Evolutionary conservation across 2,329 filamentous ascomycete genomes (phyloP).

Genomic region (Ascochyta pisi): DNA sequence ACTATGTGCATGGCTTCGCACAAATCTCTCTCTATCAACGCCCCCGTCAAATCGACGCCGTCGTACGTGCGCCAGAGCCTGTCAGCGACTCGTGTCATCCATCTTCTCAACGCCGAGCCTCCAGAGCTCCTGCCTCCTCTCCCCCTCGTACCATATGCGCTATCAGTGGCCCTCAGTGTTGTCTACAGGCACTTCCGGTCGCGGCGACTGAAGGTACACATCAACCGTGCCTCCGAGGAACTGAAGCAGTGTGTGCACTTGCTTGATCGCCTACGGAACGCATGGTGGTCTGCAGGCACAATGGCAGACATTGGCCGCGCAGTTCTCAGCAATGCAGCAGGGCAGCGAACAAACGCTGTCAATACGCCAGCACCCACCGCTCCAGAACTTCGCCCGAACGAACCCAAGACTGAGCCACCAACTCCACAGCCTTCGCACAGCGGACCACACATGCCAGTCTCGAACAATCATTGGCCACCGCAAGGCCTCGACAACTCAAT

Average conservation of each 20-base stretch:
- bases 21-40: constrained; percentile 55
- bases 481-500: constrained; percentile 35
- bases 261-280: constrained; percentile 53
- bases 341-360: constrained; percentile 42
- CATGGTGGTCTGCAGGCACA: constrained; percentile 56
- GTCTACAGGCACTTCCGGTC: constrained; percentile 64
- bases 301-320: constrained; percentile 53
- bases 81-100: constrained; percentile 63
- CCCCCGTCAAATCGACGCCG: constrained; percentile 55
- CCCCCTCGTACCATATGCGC: constrained; percentile 63
- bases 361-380: constrained; percentile 40
- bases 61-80: constrained; percentile 63
- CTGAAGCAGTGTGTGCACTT: constrained; percentile 53
- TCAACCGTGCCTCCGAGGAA: constrained; percentile 55
- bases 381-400: constrained; percentile 26
- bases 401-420: constrained; percentile 30
- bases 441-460: constrained; percentile 19
- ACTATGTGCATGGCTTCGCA: constrained; percentile 64
- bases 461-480: constrained; percentile 33
- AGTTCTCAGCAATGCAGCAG: constrained; percentile 49
- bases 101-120: constrained; percentile 57
- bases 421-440: constrained; percentile 26
- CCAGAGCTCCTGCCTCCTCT: constrained; percentile 57
- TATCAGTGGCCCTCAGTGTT: constrained; percentile 62
- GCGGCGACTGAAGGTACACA: constrained; percentile 56